Base-by-base conservation (phyloP, 306 rosid genomes). In the Cucurbita pepo region DNA sequence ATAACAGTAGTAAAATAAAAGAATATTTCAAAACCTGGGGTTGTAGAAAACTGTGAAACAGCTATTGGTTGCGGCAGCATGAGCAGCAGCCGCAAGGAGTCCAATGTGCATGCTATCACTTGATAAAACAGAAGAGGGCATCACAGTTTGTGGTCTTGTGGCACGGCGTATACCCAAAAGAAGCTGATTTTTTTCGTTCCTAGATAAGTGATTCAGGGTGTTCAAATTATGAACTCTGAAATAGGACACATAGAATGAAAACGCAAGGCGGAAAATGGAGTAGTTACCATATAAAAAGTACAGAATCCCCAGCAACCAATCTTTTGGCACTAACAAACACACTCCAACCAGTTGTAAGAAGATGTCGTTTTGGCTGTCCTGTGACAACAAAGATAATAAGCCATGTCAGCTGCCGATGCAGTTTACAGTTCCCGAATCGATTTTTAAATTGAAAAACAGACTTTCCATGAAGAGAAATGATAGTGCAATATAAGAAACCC, bases 331-430 rank as follows among this genome's bases (percentile, higher is more conserved):
- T 91, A 76, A 91, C 97, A 81, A 88, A 91, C 78, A 91, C 92
- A 75, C 96, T 90, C 96, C 96, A 90, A 36, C 96, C 96, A 14
- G 96, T 90, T 6, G 96, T 90, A 82, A 90, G 97, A 79, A 91
- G 97, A 85, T 91, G 97, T 4, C 97, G 86, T 78, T 91, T 91
- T 6, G 97, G 97, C 81, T 91, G 97, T 74, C 97, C 97, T 91
- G 97, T 67, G 74, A 51, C 69, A 79, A 70, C 73, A 75, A 74
- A 82, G 75, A 73, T 48, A 78, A 61, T 8, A 73, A 43, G 52
- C 52, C 38, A 66, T 19, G 81, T 82, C 57, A 85, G 47, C 37
- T 56, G 34, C 40, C 16, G 53, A 54, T 59, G 40, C 38, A 64
- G 71, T 18, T 18, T 43, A 10, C 53, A 19, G 18, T 47, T 67